Evolutionary conservation across 2,329 filamentous ascomycete species (phyloP), one percentile per base, ranked within the genome.

Genomic region (Zasmidium angulare): DNA sequence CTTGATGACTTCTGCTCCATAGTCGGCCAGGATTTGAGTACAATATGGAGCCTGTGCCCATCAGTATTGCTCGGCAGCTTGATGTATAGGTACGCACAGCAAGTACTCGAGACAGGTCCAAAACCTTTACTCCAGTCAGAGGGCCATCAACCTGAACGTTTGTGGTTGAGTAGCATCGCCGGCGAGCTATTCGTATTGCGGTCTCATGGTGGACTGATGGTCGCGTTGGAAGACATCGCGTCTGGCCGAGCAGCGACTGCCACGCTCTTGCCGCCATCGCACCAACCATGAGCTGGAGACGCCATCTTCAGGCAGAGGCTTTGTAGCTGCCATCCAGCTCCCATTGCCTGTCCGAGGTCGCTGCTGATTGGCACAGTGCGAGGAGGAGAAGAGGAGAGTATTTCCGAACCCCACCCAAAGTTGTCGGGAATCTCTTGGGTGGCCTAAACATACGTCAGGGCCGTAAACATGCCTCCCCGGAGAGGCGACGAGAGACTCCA

Each of bases 1-100:
- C 62, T 72, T 72, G 61, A 69, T 68, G 26, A 72, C 68, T 23
- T 69, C 66, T 19, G 69, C 69, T 21, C 69, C 69, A 55, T 72
- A 72, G 61, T 72, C 69, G 49, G 69, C 67, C 23, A 72, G 63
- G 24, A 71, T 69, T 43, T 70, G 67, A 2, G 68, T 66, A 48
- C 66, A 68, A 53, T 69, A 70, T 29, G 68, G 68, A 26, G 63
- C 62, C 62, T 65, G 50, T 19, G n/a, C 23, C 23, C 22, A 43
- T 61, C 24, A 51, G 55, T 52, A 36, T 46, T 22, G 19, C 19
- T 6, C 12, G 19, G 17, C 36, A 43, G n/a, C 6, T 4, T 29
- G 26, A 29, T 29, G 6, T 29, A 29, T 50, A 10, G 19, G 21
- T 17, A 40, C 58, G 61, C 31, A 65, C 63, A 49, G 62, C 62